phyloP scores from a whole-genome alignment of 306 rosid species.

The Spatholobus suberectus region DNA sequence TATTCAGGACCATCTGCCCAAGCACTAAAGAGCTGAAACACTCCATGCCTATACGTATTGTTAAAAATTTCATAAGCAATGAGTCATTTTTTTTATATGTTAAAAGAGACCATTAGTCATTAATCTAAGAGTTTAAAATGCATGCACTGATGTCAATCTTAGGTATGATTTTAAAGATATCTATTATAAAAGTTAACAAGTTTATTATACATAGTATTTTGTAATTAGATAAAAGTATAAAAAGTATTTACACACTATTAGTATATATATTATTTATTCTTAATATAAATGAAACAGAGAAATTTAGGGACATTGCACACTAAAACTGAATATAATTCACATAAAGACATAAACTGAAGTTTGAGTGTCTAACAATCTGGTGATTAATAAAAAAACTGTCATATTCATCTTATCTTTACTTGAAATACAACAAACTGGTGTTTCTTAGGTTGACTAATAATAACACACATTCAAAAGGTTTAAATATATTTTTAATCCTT shows the following conservation, averaged over 20 bases:
- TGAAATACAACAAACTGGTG: background rate
- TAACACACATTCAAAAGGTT: background rate
- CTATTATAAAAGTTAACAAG: too few relatives aligned
- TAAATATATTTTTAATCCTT: background rate
- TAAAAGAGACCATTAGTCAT: too few relatives aligned
- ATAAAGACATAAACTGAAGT: background rate
- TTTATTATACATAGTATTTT: too few relatives aligned
- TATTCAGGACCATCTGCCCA: slow-evolving; percentile 77
- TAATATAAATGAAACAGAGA: background rate
- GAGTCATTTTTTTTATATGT: too few relatives aligned
- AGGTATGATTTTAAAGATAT: too few relatives aligned
- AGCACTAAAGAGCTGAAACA: slow-evolving; percentile 51
- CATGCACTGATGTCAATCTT: too few relatives aligned
- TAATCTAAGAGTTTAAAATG: too few relatives aligned
- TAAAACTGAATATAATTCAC: background rate
- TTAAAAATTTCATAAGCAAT: background rate
- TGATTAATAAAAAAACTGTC: background rate
- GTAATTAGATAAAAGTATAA: too few relatives aligned
- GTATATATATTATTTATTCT: too few relatives aligned
- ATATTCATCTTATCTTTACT: background rate
- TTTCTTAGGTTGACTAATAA: background rate
- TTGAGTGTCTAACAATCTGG: background rate
- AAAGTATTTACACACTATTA: too few relatives aligned
- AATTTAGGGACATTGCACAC: background rate
- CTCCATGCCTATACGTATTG: slow-evolving; percentile 58